A percentile compares a stretch with the other conserved stretches of the same genome.
Conservation (phyloP, 2,329 filamentous ascomycete genomes). For the Neocucurbitaria cava region DNA sequence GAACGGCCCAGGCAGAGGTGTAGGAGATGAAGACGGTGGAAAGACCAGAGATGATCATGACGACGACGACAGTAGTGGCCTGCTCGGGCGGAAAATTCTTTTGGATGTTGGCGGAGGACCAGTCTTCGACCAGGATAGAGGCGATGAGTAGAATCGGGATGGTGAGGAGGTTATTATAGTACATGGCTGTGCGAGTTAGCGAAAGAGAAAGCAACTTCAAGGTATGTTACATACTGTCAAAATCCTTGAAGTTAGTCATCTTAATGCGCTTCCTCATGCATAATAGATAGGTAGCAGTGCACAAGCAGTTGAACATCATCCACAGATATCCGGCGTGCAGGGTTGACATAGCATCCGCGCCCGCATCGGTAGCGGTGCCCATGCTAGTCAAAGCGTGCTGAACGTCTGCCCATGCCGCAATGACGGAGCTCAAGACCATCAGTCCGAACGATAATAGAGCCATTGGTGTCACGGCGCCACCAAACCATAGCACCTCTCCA, state of each 20-base stretch:
- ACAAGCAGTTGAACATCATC: slow-evolving; percentile 98
- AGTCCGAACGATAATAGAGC: slow-evolving; percentile 92
- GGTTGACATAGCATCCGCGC: slow-evolving; percentile 80
- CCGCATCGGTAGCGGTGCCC: slow-evolving; percentile 60
- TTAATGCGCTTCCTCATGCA: slow-evolving; percentile 99
- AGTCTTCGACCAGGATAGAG: slow-evolving; percentile 87
- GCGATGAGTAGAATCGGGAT: slow-evolving; percentile 87
- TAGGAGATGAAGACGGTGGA: slow-evolving; percentile 99
- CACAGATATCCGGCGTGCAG: slow-evolving; percentile 95
- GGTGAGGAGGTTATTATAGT: slow-evolving; percentile 98
- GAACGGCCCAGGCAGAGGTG: slow-evolving; percentile 98
- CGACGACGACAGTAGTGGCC: slow-evolving; percentile 79
- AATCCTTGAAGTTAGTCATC: slow-evolving; percentile 99
- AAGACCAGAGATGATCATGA: slow-evolving; percentile 93
- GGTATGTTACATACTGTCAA: slow-evolving; percentile 80
- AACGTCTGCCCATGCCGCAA: slow-evolving; percentile 97
- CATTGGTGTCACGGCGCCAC: slow-evolving; percentile 85
- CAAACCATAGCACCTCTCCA: slow-evolving; percentile 98
- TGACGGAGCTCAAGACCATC: slow-evolving; percentile 93
- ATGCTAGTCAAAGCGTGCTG: slow-evolving; percentile 77
- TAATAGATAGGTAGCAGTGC: slow-evolving; percentile 86
- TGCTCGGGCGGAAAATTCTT: slow-evolving; percentile 87
- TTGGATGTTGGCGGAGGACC: slow-evolving; percentile 82
- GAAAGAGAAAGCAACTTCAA: neutral
- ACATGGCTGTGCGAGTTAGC: slow-evolving; percentile 75